Percentiles rank a stretch among this genome's conserved stretches.
Evolutionary conservation across 176 grass and related monocot species (phyloP).

Genomic region (Eremochloa ophiuroides): DNA sequence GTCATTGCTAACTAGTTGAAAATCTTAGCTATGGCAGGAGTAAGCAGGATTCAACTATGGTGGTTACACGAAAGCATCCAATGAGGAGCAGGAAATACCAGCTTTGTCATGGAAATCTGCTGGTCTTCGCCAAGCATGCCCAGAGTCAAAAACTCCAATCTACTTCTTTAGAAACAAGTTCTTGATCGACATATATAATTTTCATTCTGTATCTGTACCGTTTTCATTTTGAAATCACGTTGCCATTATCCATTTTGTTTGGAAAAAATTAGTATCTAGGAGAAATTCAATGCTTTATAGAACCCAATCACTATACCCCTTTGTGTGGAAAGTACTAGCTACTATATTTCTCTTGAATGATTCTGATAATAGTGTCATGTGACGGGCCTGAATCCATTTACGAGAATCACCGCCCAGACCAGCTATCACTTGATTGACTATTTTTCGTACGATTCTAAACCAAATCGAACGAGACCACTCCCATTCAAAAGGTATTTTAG

Average conservation of each 20-base stretch:
- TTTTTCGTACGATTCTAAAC: background rate
- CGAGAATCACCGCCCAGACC: too few species aligned
- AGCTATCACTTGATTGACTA: background rate
- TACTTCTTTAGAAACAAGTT: too few species aligned
- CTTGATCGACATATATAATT: too few species aligned
- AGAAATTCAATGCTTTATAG: background rate
- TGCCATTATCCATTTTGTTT: background rate
- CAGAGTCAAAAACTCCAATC: background rate
- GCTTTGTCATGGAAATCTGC: background rate
- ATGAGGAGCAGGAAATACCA: background rate
- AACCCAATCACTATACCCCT: background rate
- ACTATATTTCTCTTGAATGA: background rate
- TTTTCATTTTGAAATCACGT: background rate
- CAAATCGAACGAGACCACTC: background rate
- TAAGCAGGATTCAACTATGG: background rate
- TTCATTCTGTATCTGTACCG: too few species aligned
- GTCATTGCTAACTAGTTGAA: background rate
- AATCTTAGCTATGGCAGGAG: background rate
- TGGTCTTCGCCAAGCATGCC: too few species aligned
- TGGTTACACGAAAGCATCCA: background rate
- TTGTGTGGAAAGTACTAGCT: background rate
- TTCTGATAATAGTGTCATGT: background rate
- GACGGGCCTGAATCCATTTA: background rate
- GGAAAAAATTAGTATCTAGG: too few species aligned
- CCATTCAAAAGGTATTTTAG: constrained; percentile 28